Percentiles rank a stretch among this genome's conserved stretches.
phyloP scores from a whole-genome alignment of 371 early-diverging fungal genomes.

The Rhizopus sp. region DNA sequence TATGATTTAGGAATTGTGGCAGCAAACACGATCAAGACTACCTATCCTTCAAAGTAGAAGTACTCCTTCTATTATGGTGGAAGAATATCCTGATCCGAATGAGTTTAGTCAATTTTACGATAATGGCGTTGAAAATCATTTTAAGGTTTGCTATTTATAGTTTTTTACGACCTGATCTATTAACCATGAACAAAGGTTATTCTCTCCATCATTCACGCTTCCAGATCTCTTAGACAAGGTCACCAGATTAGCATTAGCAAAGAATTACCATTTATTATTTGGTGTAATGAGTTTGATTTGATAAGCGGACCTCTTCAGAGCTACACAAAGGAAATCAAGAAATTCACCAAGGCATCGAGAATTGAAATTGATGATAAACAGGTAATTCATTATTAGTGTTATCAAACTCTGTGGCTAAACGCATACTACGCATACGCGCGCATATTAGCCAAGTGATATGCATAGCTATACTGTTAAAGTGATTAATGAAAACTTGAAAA shows the following conservation, averaged over 20 bases:
- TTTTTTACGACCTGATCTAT: background rate
- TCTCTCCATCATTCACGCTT: constrained; percentile 62
- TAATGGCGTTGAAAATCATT: constrained; percentile 53
- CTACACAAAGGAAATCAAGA: constrained; percentile 46
- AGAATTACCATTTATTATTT: constrained; percentile 55
- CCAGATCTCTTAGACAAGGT: constrained; percentile 64
- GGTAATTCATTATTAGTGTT: constrained; percentile 17
- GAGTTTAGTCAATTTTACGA: constrained; percentile 40
- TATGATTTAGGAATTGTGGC: constrained; percentile 61
- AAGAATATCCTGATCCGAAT: constrained; percentile 47
- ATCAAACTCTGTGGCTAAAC: background rate
- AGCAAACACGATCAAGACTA: constrained; percentile 42
- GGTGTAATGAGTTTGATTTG: constrained; percentile 36
- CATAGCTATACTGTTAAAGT: constrained; percentile 31
- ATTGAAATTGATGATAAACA: constrained; percentile 23
- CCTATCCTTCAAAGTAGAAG: constrained; percentile 14
- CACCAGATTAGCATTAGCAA: constrained; percentile 58
- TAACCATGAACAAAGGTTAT: constrained; percentile 31
- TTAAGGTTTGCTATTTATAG: constrained; percentile 39
- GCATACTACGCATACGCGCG: background rate
- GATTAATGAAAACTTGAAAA: constrained; percentile 43
- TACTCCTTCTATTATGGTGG: constrained; percentile 57
- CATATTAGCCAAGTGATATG: constrained; percentile 1
- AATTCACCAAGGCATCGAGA: constrained; percentile 49
- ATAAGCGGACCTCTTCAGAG: constrained; percentile 35